Evolutionary conservation across 1,284 basidiomycete genomes (phyloP), one percentile per base, ranked within the genome.

Genomic region (Cryptococcus sp.): DNA sequence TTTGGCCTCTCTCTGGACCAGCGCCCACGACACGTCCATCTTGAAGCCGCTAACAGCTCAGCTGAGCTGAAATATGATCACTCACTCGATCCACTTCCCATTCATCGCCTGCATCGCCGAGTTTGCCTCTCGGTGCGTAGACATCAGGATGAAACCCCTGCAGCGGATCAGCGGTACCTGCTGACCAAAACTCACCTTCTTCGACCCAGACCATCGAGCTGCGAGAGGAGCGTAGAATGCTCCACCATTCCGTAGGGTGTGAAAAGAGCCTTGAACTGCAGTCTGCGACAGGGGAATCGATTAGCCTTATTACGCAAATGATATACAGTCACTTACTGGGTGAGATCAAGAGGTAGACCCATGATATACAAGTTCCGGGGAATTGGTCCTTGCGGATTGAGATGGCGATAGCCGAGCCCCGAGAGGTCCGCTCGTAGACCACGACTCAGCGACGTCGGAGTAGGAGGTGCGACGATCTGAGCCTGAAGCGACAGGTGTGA

Each of bases 91-190:
- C 57, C 64, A 63, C 23, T 54, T 65, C 23, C 74, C 74, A 40
- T 75, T 69, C 71, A 73, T 73, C 31, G 56, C 62, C 31, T 61
- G 57, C 69, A 76, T 70, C 8, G 69, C 74, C 13, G 64, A 54
- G 3, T 56, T 42, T 0, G 75, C 74, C 56, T 77, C 71, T 23
- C 60, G 57, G 47, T 76, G 71, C 17, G 67, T 65, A 0, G 68
- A 67, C 73, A 77, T 75, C 46, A 76, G 70, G 6, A 77, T 65
- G 49, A 77, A 77, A 1, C 75, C 75, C 35, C 75, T 71, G 41
- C 0, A 5, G 6, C 20, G 38, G 3, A 17, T 13, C 20, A 40
- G 15, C 22, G 6, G 11, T 46, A 41, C 7, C 17, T 11, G 19
- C 1, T 15, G 11, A 0, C 0, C 0, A n/a, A 23, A 45, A 42